These are phyloP conservation scores for Rhodosporidiobolus odoratus DNA, from an alignment of 768 basidiomycete species.

Conservation along the genomic window DNA sequence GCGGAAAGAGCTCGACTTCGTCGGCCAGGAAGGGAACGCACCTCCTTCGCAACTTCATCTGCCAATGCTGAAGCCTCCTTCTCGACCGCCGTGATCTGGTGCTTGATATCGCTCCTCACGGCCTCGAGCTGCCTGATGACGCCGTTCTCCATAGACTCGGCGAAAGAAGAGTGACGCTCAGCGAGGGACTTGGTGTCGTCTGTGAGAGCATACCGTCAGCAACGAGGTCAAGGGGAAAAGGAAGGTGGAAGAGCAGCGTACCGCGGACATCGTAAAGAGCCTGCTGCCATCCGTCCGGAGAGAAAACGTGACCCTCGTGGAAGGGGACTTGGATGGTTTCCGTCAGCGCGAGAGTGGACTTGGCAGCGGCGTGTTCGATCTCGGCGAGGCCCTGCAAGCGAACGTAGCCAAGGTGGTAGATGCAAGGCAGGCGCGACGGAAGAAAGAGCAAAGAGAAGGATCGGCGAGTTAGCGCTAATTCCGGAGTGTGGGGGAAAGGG, in stretches of 20 bases:
- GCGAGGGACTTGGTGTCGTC: slow-evolving; percentile 36
- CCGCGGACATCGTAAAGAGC: slow-evolving; percentile 36
- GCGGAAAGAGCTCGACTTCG: too few species aligned
- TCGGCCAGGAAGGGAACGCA: background rate
- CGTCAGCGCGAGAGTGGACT: slow-evolving; percentile 27
- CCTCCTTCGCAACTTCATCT: slow-evolving; percentile 35
- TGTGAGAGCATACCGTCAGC: background rate
- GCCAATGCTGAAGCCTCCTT: slow-evolving; percentile 46
- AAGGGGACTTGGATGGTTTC: slow-evolving; percentile 40
- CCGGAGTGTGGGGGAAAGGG: too few species aligned
- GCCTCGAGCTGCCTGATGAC: slow-evolving; percentile 34
- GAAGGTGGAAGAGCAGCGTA: background rate
- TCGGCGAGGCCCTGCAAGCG: slow-evolving; percentile 35
- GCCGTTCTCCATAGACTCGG: slow-evolving; percentile 29
- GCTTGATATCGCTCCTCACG: slow-evolving; percentile 33
- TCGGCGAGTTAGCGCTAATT: too few species aligned
- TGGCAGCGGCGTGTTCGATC: slow-evolving; percentile 28
- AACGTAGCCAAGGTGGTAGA: too few species aligned
- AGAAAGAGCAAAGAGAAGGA: too few species aligned
- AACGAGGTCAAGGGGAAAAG: background rate
- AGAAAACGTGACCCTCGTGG: slow-evolving; percentile 40
- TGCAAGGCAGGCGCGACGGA: background rate
- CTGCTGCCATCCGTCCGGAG: slow-evolving; percentile 48
- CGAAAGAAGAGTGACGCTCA: slow-evolving; percentile 32
- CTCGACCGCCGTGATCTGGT: slow-evolving; percentile 52